Evolutionary conservation across 805 yeast genomes (phyloP).

Genomic region (Metschnikowia shivogae): DNA sequence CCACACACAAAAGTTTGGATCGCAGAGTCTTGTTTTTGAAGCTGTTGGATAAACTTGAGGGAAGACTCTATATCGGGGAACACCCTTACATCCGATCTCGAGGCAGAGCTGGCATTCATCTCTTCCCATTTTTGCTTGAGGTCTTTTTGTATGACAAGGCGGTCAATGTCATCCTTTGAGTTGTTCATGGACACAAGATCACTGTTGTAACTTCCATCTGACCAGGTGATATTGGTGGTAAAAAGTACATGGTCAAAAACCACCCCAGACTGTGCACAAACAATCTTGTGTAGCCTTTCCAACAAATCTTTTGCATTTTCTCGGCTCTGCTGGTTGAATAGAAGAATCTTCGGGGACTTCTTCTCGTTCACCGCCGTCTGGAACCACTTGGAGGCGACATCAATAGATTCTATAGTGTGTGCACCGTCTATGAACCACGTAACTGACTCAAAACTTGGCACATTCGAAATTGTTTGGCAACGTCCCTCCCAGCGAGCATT

Average conservation of each 20-base stretch:
- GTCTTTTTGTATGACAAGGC: conserved; percentile 73
- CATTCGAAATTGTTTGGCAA: conserved; percentile 65
- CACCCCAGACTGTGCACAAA: conserved; percentile 35
- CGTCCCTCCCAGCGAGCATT: conserved; percentile 91
- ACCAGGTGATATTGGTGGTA: conserved; percentile 90
- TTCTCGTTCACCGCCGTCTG: conserved; percentile 17
- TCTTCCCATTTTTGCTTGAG: conserved; percentile 67
- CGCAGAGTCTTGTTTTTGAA: conserved; percentile 28
- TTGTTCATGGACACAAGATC: conserved; percentile 86
- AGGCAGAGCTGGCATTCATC: conserved; percentile 36
- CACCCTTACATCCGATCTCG: conserved; percentile 40
- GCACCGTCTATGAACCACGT: conserved; percentile 96
- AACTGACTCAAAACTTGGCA: conserved; percentile 37
- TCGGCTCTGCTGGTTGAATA: conserved; percentile 94
- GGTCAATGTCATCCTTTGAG: conserved; percentile 71
- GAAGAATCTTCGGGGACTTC: conserved; percentile 44
- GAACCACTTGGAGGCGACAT: conserved; percentile 83
- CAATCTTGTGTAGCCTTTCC: conserved; percentile 43
- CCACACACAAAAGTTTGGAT: conserved; percentile 89
- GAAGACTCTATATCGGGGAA: conserved; percentile 75
- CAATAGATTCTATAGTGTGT: conserved; percentile 84
- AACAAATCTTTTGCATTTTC: conserved; percentile 67
- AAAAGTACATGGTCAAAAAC: conserved; percentile 75
- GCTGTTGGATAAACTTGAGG: conserved; percentile 47
- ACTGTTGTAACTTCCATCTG: conserved; percentile 69